Evolutionary conservation across 1,284 basidiomycete species (phyloP).

Genomic region (Ganoderma meredithae): DNA sequence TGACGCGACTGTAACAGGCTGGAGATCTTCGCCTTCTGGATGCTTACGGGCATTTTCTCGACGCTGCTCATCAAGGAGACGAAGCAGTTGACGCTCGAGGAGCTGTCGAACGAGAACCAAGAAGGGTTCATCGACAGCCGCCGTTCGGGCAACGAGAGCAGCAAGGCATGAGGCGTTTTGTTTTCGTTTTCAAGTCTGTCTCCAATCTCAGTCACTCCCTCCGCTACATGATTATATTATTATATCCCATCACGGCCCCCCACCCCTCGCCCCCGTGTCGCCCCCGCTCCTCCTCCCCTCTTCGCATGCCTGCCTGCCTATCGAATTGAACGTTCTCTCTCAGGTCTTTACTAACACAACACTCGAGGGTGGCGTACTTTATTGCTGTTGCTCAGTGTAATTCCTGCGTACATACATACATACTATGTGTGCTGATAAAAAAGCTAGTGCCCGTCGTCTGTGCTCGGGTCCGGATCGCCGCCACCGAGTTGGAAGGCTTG

Average conservation of each 20-base stretch:
- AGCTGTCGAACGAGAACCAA: slow-evolving; percentile 61
- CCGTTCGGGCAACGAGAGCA: slow-evolving; percentile 12
- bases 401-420: slow-evolving; percentile 2
- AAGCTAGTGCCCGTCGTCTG: neutral
- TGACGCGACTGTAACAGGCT: slow-evolving; percentile 39
- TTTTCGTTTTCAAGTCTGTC: neutral
- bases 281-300: neutral
- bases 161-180: neutral
- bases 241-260: slow-evolving; percentile 8
- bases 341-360: neutral
- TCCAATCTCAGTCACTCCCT: slow-evolving; percentile 2
- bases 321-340: slow-evolving; percentile 13
- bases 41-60: slow-evolving; percentile 66
- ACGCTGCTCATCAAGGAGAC: slow-evolving; percentile 72
- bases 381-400: slow-evolving; percentile 20
- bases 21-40: slow-evolving; percentile 64
- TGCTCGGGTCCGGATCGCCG: neutral
- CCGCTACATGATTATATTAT: slow-evolving; percentile 4
- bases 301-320: slow-evolving; percentile 2
- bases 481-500: neutral
- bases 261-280: neutral
- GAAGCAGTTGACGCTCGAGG: slow-evolving; percentile 62
- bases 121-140: slow-evolving; percentile 50
- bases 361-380: slow-evolving; percentile 9
- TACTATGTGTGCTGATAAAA: neutral